Conservation (phyloP, 768 basidiomycete species). For the Hygrophorus pudorinus region DNA sequence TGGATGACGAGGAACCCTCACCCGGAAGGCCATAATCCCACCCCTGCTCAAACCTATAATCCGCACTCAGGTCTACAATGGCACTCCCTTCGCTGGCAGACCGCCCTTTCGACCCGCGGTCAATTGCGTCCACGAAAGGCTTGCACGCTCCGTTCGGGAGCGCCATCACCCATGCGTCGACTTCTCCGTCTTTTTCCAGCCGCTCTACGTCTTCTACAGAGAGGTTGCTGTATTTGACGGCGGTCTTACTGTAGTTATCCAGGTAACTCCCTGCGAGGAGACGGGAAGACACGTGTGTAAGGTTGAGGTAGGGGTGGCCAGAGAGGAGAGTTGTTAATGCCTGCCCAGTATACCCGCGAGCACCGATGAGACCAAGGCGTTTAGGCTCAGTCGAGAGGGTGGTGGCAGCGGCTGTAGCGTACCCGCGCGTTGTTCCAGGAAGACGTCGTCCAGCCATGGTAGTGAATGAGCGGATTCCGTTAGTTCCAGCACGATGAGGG, state of each 20-base stretch:
- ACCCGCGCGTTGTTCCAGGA: conserved; percentile 25
- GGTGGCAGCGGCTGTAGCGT: conserved; percentile 27
- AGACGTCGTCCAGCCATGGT: conserved; percentile 39
- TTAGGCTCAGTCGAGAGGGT: conserved; percentile 57
- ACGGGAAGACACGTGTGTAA: conserved; percentile 94
- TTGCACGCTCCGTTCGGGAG: conserved; percentile 96
- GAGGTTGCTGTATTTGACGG: conserved; percentile 73
- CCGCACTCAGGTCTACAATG: conserved; percentile 87
- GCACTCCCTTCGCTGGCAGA: conserved; percentile 53
- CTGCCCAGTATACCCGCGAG: conserved; percentile 92
- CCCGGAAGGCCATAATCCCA: conserved; percentile 99
- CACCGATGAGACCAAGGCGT: conserved; percentile 89
- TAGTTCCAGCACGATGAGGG: conserved; percentile 35
- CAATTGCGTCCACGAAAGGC: conserved; percentile 93
- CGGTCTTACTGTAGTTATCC: conserved; percentile 68
- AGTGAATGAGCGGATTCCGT: conserved; percentile 46
- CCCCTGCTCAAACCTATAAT: conserved; percentile 87
- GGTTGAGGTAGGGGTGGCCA: conserved; percentile 76
- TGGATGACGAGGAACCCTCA: conserved; percentile 48
- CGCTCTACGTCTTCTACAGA: conserved; percentile 66
- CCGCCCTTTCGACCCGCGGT: conserved; percentile 57
- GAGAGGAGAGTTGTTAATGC: conserved; percentile 83
- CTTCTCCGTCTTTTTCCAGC: conserved; percentile 84
- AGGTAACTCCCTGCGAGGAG: conserved; percentile 80
- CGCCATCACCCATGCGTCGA: conserved; percentile 99